A percentile compares a stretch with the other conserved stretches of the same genome.
Conservation (phyloP, 768 basidiomycete species). For the Mrakia frigida region DNA sequence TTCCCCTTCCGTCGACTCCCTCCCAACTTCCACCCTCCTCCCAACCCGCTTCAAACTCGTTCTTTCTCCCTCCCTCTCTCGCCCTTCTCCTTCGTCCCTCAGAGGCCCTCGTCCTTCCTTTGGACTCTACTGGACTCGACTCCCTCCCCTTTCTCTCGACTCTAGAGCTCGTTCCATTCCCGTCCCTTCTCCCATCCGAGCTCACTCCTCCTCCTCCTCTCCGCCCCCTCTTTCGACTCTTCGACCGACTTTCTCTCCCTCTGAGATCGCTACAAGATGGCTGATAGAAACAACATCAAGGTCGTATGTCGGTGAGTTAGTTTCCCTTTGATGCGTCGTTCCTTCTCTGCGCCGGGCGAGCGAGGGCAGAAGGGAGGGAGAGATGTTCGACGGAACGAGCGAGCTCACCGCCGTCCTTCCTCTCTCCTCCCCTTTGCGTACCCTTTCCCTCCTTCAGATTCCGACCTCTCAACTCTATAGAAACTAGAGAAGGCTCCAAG, state of each 20-base stretch:
- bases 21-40: background rate
- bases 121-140: background rate
- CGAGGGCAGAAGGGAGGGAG: background rate
- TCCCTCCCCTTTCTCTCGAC: background rate
- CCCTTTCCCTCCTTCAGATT: slow-evolving; percentile 55
- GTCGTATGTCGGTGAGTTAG: slow-evolving; percentile 89
- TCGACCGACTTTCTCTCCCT: background rate
- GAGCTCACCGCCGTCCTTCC: slow-evolving; percentile 17
- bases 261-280: background rate
- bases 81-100: background rate
- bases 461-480: slow-evolving; percentile 89
- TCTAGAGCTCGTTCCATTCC: background rate
- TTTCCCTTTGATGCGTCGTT: too few relatives aligned
- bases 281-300: slow-evolving; percentile 44
- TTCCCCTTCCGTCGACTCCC: background rate
- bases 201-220: background rate
- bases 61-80: background rate
- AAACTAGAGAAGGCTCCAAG: slow-evolving; percentile 77
- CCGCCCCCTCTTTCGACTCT: background rate
- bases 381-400: slow-evolving; percentile 21
- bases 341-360: background rate
- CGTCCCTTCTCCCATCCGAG: background rate
- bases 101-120: background rate
- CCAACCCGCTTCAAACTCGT: background rate
- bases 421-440: slow-evolving; percentile 8